phyloP scores from a whole-genome alignment of 2,329 filamentous ascomycete genomes.

The Pseudopithomyces maydicus region DNA sequence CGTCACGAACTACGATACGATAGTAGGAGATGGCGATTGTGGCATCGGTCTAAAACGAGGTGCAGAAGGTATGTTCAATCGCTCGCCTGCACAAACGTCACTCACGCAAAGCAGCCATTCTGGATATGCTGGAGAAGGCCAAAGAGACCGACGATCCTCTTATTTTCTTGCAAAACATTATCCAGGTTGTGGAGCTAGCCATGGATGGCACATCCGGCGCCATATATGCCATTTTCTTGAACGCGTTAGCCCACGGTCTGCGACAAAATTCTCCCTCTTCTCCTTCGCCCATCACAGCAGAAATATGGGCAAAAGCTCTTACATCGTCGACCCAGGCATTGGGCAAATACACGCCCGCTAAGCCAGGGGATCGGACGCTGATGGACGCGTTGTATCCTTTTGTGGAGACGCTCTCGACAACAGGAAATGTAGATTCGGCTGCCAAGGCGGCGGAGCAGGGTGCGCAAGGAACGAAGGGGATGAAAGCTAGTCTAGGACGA shows the following conservation, averaged over 20 bases:
- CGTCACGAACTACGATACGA: constrained; percentile 72
- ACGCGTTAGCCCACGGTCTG: constrained; percentile 75
- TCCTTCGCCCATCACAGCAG: constrained; percentile 51
- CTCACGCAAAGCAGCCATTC: constrained; percentile 38
- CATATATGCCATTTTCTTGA: constrained; percentile 86
- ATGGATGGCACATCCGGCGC: constrained; percentile 81
- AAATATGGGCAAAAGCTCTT: constrained; percentile 70
- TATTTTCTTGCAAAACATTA: constrained; percentile 64
- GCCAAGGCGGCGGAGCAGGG: constrained; percentile 76
- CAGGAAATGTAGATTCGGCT: constrained; percentile 71
- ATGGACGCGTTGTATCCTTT: constrained; percentile 92
- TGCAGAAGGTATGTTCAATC: constrained; percentile 64
- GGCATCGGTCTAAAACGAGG: constrained; percentile 85
- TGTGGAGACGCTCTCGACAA: constrained; percentile 70
- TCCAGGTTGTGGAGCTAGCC: constrained; percentile 66
- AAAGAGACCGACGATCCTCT: constrained; percentile 62
- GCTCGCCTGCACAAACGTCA: constrained; percentile 28
- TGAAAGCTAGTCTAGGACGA: constrained; percentile 86
- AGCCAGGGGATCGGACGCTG: constrained; percentile 85
- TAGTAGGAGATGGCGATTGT: constrained; percentile 90
- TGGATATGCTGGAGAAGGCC: constrained; percentile 47
- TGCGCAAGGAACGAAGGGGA: constrained; percentile 84
- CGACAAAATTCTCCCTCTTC: constrained; percentile 58
- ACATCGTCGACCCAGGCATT: constrained; percentile 68
- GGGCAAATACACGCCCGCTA: constrained; percentile 84